Base-by-base conservation (phyloP, 495 filamentous ascomycete genomes). In the Hypoxylon fuscum region DNA sequence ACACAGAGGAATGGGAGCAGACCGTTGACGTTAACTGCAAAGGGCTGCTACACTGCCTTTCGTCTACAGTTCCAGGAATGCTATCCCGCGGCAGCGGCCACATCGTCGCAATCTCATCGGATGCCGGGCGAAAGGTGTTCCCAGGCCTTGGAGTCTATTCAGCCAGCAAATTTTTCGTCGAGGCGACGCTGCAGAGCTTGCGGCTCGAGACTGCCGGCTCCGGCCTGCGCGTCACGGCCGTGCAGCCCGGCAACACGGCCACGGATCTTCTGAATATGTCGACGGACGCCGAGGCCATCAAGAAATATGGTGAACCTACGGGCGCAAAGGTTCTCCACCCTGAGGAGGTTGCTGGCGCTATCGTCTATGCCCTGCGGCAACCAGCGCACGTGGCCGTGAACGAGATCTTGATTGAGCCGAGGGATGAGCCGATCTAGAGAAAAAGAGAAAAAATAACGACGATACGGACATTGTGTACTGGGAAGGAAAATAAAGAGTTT, bases 1-100 rank as follows among this genome's bases (percentile, higher is more conserved):
- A 87, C 53, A 81, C 68, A 5, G 85, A 88, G 3, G 82, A 90
- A 53, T 90, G 87, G 87, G 85, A 89, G 50, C 83, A 83, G 34
- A 89, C 86, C 2, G 85, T 88, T 14, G 87, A 89, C 52, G 85
- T 89, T 27, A 89, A 89, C 72, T 89, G 87, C 81, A 89, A 89
- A 69, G 87, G 87, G 52, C 75, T 90, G 9, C 70, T 90, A n/a
- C 77, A 90, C 73, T 82, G 81, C 53, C 69, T 89, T 1, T 77
- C 83, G 1, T 77, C 83, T 29, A 82, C 80, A 0, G 79, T 90
- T 0, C 87, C 87, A 0, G 71, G 71, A 10, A 89, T 90, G 87
- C 78, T 90, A 22, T 74, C 78, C 2, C 83, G 85, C 17, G 82
- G 85, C 37, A 41, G 29, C 25, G 74, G 74, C 5, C 87, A 90